A percentile compares a stretch with the other conserved stretches of the same genome.
These are phyloP conservation scores for Diplogelasinospora grovesii DNA, from an alignment of 495 filamentous ascomycete species.

Conservation along the genomic window DNA sequence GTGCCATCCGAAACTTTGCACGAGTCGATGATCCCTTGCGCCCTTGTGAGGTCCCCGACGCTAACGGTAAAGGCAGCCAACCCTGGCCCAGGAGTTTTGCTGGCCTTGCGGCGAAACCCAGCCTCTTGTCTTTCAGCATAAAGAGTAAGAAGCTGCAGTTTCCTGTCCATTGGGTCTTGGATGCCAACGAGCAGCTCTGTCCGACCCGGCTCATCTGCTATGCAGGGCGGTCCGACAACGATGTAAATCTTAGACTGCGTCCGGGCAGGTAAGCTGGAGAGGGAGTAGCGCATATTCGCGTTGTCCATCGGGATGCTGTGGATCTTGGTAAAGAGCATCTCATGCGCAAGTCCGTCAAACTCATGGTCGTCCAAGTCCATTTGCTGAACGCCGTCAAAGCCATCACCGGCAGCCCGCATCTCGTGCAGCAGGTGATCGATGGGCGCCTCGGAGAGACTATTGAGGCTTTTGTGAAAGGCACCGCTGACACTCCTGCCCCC, in stretches of 20 bases:
- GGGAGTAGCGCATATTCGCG: conserved; percentile 50
- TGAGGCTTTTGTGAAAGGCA: conserved; percentile 30
- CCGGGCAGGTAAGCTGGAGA: conserved; percentile 40
- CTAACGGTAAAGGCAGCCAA: conserved; percentile 18
- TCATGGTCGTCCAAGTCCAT: conserved; percentile 66
- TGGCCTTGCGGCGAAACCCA: conserved; percentile 11
- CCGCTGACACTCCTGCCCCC: conserved; percentile 28
- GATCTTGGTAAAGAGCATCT: conserved; percentile 66
- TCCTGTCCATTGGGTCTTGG: conserved; percentile 58
- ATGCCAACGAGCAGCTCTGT: conserved; percentile 59
- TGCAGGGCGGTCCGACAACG: conserved; percentile 49
- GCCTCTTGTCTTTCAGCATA: conserved; percentile 33
- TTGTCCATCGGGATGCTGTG: conserved; percentile 62
- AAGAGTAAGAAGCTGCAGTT: conserved; percentile 61
- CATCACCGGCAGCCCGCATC: conserved; percentile 49
- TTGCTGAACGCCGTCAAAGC: conserved; percentile 61
- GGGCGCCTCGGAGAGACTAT: conserved; percentile 56
- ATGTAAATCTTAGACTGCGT: conserved; percentile 57
- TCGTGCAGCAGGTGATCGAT: conserved; percentile 70
- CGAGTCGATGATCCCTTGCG: conserved; percentile 64
- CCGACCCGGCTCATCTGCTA: conserved; percentile 41
- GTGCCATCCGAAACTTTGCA: conserved; percentile 66
- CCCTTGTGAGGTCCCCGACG: conserved; percentile 38
- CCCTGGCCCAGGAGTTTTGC: conserved; percentile 11
- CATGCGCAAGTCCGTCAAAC: conserved; percentile 61